phyloP scores from a whole-genome alignment of 2,329 filamentous ascomycete genomes.

The Talaromyces sp. region DNA sequence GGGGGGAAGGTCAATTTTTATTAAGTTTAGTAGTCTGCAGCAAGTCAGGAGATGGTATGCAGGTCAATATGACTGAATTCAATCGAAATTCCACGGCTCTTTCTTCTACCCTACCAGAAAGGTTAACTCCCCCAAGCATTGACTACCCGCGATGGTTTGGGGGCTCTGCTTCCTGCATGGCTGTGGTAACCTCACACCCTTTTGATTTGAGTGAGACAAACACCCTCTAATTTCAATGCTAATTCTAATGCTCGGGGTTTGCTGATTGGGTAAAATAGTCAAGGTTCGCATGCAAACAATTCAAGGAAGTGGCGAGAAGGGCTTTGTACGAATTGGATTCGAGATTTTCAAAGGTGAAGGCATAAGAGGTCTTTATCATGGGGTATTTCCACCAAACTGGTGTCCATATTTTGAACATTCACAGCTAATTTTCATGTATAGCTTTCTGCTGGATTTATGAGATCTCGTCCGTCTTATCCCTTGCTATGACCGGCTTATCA shows the following conservation, averaged over 20 bases:
- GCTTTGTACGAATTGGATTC: constrained; percentile 17
- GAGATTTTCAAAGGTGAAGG: constrained; percentile 23
- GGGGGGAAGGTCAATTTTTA: too few relatives aligned
- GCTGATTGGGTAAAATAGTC: too few relatives aligned
- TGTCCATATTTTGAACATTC: too few relatives aligned
- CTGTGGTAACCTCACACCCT: constrained; percentile 29
- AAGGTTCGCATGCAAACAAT: constrained; percentile 31
- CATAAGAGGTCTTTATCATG: constrained; percentile 20
- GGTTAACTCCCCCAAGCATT: too few relatives aligned
- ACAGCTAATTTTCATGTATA: too few relatives aligned
- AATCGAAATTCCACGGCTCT: too few relatives aligned
- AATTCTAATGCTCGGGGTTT: background rate
- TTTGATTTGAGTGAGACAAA: constrained; percentile 23
- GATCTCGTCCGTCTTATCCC: constrained; percentile 17
- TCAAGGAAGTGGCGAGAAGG: constrained; percentile 10
- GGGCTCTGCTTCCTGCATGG: constrained; percentile 32
- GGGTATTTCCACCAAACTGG: too few relatives aligned
- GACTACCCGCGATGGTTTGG: constrained; percentile 25
- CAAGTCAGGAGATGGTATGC: too few relatives aligned
- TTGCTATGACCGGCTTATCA: background rate
- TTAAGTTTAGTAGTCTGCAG: too few relatives aligned
- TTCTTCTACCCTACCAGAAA: too few relatives aligned
- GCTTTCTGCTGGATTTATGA: constrained; percentile 27
- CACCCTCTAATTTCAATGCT: background rate
- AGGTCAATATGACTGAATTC: too few relatives aligned